A percentile compares a stretch with the other conserved stretches of the same genome.
Conservation (phyloP, 257 asterid species). For the Nicotiana obtusifolia region DNA sequence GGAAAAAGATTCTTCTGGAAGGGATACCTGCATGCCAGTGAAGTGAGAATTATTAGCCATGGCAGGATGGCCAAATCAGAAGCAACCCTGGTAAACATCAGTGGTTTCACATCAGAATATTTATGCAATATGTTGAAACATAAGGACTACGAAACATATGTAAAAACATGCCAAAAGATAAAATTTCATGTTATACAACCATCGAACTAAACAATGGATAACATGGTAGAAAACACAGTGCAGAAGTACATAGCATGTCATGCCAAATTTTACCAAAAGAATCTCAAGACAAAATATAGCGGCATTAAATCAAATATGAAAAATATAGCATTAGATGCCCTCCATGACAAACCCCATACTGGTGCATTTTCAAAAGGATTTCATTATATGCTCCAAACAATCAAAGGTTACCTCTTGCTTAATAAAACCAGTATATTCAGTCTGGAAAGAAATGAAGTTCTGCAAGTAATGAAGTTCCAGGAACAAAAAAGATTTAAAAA, state of each 20-base stretch:
- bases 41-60: constrained; percentile 37
- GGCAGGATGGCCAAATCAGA: constrained; percentile 2
- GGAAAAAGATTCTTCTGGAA: neutral
- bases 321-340: neutral
- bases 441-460: too few species aligned
- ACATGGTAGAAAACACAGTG: neutral
- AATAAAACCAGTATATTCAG: too few species aligned
- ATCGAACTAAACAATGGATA: neutral
- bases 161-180: neutral
- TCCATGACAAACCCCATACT: too few species aligned
- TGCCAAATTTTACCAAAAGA: neutral
- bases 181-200: neutral
- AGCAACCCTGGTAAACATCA: neutral
- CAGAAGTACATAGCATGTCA: neutral
- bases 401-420: neutral
- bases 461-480: neutral
- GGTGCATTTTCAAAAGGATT: neutral
- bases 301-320: neutral
- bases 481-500: neutral
- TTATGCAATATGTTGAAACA: neutral
- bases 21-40: constrained; percentile 36
- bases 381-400: neutral
- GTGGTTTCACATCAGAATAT: neutral
- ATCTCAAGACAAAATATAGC: constrained; percentile 1
- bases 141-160: neutral